Evolutionary conservation across 1,284 basidiomycete genomes (phyloP).

Genomic region (Singerocomus rubriflavus): DNA sequence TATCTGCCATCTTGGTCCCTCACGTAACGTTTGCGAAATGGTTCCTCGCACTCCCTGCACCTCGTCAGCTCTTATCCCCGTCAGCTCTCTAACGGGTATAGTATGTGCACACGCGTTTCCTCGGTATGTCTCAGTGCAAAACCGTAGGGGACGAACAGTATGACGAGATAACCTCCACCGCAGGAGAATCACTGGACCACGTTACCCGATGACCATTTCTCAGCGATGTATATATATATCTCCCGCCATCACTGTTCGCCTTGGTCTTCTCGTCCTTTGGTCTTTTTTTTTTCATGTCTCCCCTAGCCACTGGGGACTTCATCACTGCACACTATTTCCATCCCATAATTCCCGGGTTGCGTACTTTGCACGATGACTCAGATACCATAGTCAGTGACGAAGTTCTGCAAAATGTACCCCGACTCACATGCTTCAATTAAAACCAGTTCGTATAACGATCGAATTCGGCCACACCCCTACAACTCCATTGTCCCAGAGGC

Average conservation of each 20-base stretch:
- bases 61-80: slow-evolving; percentile 12
- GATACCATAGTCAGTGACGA: slow-evolving; percentile 10
- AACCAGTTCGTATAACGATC: slow-evolving; percentile 12
- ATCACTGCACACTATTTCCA: not conserved
- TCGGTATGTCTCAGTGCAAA: slow-evolving; percentile 15
- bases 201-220: slow-evolving; percentile 12
- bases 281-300: slow-evolving; percentile 19
- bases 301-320: slow-evolving; percentile 6
- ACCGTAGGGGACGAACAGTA: slow-evolving; percentile 16
- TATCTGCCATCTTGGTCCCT: slow-evolving; percentile 14
- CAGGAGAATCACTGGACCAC: slow-evolving; percentile 12
- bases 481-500: not conserved
- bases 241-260: slow-evolving; percentile 3
- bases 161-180: slow-evolving; percentile 11
- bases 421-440: slow-evolving; percentile 1
- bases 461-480: not conserved
- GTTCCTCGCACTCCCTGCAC: slow-evolving; percentile 20
- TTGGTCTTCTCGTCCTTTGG: slow-evolving; percentile 1
- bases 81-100: slow-evolving; percentile 10
- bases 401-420: not conserved
- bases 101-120: slow-evolving; percentile 22
- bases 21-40: slow-evolving; percentile 21
- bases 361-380: slow-evolving; percentile 13
- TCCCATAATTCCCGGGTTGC: not conserved
- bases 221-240: slow-evolving; percentile 24